Percentiles rank a stretch among this genome's conserved stretches.
Evolutionary conservation across 345 rosid species (phyloP).

Genomic region (Salix arbutifolia): DNA sequence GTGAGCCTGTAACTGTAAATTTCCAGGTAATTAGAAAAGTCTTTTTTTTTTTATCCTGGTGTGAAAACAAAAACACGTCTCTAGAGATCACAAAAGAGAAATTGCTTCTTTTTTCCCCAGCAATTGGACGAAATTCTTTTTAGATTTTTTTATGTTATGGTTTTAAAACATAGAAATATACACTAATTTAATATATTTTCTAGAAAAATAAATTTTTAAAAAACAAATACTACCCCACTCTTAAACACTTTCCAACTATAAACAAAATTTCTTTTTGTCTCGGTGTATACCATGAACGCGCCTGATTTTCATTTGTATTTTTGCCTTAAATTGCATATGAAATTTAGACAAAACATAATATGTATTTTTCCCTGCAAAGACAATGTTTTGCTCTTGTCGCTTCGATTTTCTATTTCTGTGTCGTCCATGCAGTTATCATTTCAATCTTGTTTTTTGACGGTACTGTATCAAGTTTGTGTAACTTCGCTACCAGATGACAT

Average conservation of each 20-base stretch:
- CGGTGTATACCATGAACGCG: too few species aligned
- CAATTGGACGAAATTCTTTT: background rate
- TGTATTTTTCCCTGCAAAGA: background rate
- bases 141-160: too few species aligned
- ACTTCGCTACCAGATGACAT: background rate
- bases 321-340: background rate
- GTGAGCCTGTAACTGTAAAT: background rate
- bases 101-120: conserved; percentile 5
- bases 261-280: background rate
- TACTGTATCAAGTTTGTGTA: background rate
- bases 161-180: too few species aligned
- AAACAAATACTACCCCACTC: too few species aligned
- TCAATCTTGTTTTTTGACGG: background rate
- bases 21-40: background rate
- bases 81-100: background rate
- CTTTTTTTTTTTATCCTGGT: background rate
- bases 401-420: background rate
- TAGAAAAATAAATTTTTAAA: too few species aligned
- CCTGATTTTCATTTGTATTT: background rate
- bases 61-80: background rate
- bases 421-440: background rate
- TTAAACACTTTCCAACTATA: too few species aligned
- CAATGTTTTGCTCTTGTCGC: background rate
- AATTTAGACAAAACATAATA: too few species aligned
- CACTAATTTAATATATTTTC: too few species aligned